These are phyloP conservation scores for Gnomoniopsis sp. DNA, from an alignment of 2,329 filamentous ascomycete genomes.

Conservation along the genomic window DNA sequence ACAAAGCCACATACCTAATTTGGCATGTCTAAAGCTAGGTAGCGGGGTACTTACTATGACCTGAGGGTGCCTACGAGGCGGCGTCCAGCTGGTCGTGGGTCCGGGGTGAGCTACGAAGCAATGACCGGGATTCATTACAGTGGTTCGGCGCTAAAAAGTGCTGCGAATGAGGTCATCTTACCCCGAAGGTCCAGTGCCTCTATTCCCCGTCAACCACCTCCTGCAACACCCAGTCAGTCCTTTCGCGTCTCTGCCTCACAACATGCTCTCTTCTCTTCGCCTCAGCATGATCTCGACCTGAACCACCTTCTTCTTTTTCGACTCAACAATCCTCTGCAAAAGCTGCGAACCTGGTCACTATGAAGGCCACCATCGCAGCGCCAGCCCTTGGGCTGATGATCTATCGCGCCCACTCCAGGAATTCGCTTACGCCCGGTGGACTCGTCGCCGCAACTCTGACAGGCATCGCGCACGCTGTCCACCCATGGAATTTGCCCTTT, in stretches of 20 bases:
- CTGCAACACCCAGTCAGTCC: not conserved
- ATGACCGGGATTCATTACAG: too few species aligned
- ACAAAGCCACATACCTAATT: too few species aligned
- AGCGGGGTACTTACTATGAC: too few species aligned
- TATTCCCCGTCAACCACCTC: not conserved
- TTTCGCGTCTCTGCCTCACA: not conserved
- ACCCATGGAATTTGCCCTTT: conserved; percentile 94
- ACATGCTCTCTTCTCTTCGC: not conserved
- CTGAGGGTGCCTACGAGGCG: too few species aligned
- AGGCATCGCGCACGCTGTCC: conserved; percentile 77
- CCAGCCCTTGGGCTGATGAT: conserved; percentile 59
- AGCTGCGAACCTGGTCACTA: conserved; percentile 25
- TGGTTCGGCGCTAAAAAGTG: too few species aligned
- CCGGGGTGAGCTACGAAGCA: too few species aligned
- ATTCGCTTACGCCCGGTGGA: conserved; percentile 75
- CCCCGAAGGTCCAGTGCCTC: too few species aligned
- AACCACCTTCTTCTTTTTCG: not conserved
- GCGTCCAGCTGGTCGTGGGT: too few species aligned
- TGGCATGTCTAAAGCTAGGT: too few species aligned
- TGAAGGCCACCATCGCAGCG: conserved; percentile 56
- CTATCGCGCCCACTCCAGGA: conserved; percentile 65
- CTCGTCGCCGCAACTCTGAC: conserved; percentile 70
- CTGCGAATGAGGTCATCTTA: too few species aligned
- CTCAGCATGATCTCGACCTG: not conserved
- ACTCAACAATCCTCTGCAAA: not conserved